Evolutionary conservation across 1,139 yeast species (phyloP), one percentile per base, ranked within the genome.

Genomic region (Hansenula lynferdii): DNA sequence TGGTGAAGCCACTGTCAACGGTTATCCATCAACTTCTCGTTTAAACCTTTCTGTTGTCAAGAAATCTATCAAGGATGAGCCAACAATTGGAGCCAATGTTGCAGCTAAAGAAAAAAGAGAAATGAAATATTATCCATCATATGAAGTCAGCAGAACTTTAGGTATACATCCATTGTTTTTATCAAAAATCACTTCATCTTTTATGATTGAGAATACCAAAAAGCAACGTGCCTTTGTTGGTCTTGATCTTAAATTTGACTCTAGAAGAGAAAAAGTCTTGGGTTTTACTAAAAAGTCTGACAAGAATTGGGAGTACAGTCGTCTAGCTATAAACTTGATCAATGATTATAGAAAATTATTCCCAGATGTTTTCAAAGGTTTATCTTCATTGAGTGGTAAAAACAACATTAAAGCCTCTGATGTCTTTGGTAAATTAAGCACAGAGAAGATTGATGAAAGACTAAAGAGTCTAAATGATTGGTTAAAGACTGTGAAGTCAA

Each of bases 221-320:
- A 72, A 71, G 7, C 75, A 69, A 48, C 75, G 75, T 50, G 58
- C 71, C n/a, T 85, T 90, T 54, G 70, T 92, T 54, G 98, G 98
- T 23, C 69, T 92, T 49, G 87, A 85, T 45, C 69, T 92, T 58
- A 89, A 90, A 61, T 85, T 81, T 61, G 96, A 90, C 50, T 77
- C 77, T 25, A 77, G 77, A 49, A 77, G 87, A 52, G 75, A 77
- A 53, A 92, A 90, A 62, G 97, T 86, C 7, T 70, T 90, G 48
- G 98, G 98, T 2, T 90, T 80, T 62, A 78, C 96, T 5, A 75
- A 80, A 47, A 79, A 80, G 51, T 67, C 66, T 34, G 78, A 74
- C 18, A 77, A 71, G 43, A 80, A 79, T 33, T 94, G 98, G 98
- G 90, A 81, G 51, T 92, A 70, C 60, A 85, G 95, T 44, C 78